A percentile compares a stretch with the other conserved stretches of the same genome.
Conservation (phyloP, 257 asterid species). For the Vinca minor region DNA sequence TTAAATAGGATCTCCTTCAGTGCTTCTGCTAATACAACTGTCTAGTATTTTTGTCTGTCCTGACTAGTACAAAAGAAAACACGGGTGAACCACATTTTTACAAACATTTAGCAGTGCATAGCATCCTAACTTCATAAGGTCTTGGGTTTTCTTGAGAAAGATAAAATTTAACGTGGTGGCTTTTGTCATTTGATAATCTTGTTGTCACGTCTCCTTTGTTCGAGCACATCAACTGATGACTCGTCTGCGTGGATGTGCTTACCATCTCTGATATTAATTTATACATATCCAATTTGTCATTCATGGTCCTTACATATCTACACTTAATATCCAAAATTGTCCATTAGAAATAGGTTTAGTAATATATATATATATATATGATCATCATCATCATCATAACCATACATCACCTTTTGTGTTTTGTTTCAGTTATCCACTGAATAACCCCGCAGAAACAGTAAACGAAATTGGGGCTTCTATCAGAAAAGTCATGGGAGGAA, state of each 20-base stretch:
- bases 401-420: conserved; percentile 12
- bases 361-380: too few relatives aligned
- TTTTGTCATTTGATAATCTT: neutral
- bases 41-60: neutral
- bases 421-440: conserved; percentile 82
- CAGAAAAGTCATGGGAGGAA: conserved; percentile 98
- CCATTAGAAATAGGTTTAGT: neutral
- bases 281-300: neutral
- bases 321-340: neutral
- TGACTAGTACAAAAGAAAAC: neutral
- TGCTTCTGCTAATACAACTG: neutral
- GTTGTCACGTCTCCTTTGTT: neutral
- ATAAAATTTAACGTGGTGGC: neutral
- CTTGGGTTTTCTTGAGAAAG: neutral
- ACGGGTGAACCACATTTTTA: neutral
- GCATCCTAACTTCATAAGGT: neutral
- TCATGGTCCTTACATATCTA: neutral
- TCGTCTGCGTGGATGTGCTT: neutral
- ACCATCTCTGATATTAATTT: neutral
- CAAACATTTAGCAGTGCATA: neutral
- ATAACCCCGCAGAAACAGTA: conserved; percentile 82
- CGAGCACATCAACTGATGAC: neutral
- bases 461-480: conserved; percentile 69
- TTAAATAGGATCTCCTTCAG: neutral
- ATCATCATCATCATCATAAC: conserved; percentile 7